These are phyloP conservation scores for Glaciozyma antarctica DNA, from an alignment of 768 basidiomycete genomes.

Conservation along the genomic window DNA sequence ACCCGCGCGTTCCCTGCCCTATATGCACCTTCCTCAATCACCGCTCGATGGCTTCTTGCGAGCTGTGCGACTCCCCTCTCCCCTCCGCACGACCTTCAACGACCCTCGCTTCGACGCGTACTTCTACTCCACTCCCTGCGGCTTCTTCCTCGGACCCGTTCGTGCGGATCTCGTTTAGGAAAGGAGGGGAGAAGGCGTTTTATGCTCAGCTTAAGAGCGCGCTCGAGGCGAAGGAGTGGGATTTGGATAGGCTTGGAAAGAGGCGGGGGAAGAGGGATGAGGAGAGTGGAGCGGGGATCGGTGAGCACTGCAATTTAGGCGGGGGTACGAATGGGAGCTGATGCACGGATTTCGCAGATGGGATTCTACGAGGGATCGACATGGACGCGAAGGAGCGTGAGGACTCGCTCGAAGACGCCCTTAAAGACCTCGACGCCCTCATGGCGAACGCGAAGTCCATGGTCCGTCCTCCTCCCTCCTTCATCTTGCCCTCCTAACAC, in stretches of 20 bases:
- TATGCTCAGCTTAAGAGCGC: constrained; percentile 67
- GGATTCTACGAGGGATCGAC: constrained; percentile 69
- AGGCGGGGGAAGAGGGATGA: background rate
- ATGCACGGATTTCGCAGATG: constrained; percentile 46
- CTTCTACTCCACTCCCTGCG: constrained; percentile 47
- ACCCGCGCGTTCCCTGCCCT: constrained; percentile 58
- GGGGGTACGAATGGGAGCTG: too few relatives aligned
- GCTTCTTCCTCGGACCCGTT: constrained; percentile 39
- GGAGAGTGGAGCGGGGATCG: background rate
- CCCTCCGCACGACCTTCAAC: constrained; percentile 25
- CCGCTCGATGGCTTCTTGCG: constrained; percentile 60
- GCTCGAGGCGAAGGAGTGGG: constrained; percentile 66
- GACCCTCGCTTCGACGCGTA: background rate
- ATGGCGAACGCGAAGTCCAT: constrained; percentile 88
- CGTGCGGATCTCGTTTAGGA: constrained; percentile 80
- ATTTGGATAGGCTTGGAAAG: constrained; percentile 32
- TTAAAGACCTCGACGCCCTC: constrained; percentile 78
- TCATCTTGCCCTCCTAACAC: background rate
- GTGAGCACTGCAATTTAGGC: background rate
- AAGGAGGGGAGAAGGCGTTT: constrained; percentile 74
- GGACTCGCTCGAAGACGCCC: constrained; percentile 60
- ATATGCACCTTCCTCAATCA: constrained; percentile 91
- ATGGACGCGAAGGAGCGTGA: constrained; percentile 55
- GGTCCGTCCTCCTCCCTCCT: constrained; percentile 39
- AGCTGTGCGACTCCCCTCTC: constrained; percentile 72